Base-by-base conservation (phyloP, 2,329 filamentous ascomycete genomes). In the Gnomoniopsis smithogilvyi region DNA sequence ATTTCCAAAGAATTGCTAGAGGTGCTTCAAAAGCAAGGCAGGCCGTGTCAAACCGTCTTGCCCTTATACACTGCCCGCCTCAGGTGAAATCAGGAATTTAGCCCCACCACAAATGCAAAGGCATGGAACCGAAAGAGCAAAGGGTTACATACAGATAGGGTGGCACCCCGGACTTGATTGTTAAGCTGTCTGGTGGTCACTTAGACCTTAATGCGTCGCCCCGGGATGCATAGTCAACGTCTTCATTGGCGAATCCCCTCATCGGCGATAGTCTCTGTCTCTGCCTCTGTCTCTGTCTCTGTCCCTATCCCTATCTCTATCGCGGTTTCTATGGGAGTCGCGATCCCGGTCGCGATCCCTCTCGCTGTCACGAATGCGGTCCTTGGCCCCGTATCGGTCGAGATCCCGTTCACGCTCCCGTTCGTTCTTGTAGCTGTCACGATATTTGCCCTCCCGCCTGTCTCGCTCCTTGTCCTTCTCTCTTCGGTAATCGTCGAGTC, bases 401-500 rank as follows among this genome's bases (percentile, higher is more conserved):
- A 73, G 68, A 30, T 75, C 72, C 51, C 73, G 68, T 61, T 80
- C 78, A 21, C 74, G 67, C 11, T 80, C 76, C 22, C 76, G 69
- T 61, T 80, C 78, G 22, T 72, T 69, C 65, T 80, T 82, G 63
- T 83, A 80, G 64, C 73, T 75, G 55, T 72, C 70, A 17, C 68
- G 67, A 51, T 72, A 64, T 45, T 75, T 76, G 49, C 78, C 74
- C 33, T 78, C 75, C 4, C 73, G 64, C 49, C 73, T 69, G 56
- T 74, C 70, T 45, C 70, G 70, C 59, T 80, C 78, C 62, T 76
- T 80, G 51, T 75, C 72, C 62, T 74, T 76, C 38, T 72, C 75
- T 64, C 77, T 72, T 26, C 74, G 72, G 60, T 84, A 84, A 51
- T 84, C 80, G 24, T 80, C 74, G 14, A 85, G 68, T 46, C 78